phyloP scores from a whole-genome alignment of 805 yeast genomes.

The Peterozyma xylosa region DNA sequence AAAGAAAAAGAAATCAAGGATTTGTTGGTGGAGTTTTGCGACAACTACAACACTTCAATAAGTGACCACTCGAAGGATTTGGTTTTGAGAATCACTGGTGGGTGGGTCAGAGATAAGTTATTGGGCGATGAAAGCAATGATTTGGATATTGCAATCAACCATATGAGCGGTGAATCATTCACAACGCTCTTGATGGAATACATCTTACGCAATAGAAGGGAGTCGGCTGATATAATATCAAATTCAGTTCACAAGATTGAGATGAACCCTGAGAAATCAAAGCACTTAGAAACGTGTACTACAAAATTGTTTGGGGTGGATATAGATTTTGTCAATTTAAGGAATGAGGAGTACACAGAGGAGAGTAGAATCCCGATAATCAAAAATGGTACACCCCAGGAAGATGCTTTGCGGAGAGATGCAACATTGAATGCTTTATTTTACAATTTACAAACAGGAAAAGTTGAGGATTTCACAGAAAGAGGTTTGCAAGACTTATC shows the following conservation, averaged over 20 bases:
- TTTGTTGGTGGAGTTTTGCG: conserved; percentile 33
- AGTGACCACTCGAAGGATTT: conserved; percentile 20
- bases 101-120: conserved; percentile 96
- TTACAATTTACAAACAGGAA: conserved; percentile 61
- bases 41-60: conserved; percentile 24
- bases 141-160: conserved; percentile 85
- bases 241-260: conserved; percentile 70
- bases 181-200: conserved; percentile 59
- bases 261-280: conserved; percentile 90
- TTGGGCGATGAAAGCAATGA: conserved; percentile 78
- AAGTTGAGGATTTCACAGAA: conserved; percentile 81
- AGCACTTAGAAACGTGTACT: conserved; percentile 95
- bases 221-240: conserved; percentile 2
- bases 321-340: conserved; percentile 86
- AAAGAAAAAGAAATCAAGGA: conserved; percentile 33
- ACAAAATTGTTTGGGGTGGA: conserved; percentile 79
- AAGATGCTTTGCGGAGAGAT: conserved; percentile 90
- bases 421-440: conserved; percentile 93
- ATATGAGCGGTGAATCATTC: conserved; percentile 78
- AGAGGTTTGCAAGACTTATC: conserved; percentile 67
- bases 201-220: conserved; percentile 18
- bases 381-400: conserved; percentile 80
- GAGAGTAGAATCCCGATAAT: conserved; percentile 82
- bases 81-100: conserved; percentile 83
- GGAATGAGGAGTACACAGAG: conserved; percentile 80